phyloP scores from a whole-genome alignment of 2,329 filamentous ascomycete species.

The Nothopassalora personata region DNA sequence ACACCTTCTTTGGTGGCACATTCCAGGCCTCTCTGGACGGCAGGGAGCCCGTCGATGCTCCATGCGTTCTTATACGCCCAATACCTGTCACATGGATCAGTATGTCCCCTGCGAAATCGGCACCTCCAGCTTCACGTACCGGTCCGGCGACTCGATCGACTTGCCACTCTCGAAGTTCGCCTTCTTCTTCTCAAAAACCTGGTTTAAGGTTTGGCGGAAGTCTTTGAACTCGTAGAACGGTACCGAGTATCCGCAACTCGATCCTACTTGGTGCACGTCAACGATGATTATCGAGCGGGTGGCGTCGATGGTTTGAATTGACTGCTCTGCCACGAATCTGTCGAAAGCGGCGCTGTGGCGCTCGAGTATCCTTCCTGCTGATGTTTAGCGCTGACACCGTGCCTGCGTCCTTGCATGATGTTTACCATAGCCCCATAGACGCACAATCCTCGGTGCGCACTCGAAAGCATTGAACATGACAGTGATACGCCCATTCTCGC shows the following conservation, averaged over 20 bases:
- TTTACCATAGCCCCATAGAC: constrained; percentile 39
- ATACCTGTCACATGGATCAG: constrained; percentile 29
- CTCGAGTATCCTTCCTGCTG: constrained; percentile 32
- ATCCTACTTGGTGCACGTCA: constrained; percentile 41
- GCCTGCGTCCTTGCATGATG: constrained; percentile 30
- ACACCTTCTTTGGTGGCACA: constrained; percentile 35
- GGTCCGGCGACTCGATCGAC: constrained; percentile 38
- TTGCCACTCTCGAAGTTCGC: constrained; percentile 34
- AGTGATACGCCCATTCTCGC: constrained; percentile 42
- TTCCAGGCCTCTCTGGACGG: constrained; percentile 37
- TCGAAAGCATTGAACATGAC: constrained; percentile 41
- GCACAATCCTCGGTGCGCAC: constrained; percentile 39
- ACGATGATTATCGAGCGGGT: constrained; percentile 38
- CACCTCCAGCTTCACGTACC: constrained; percentile 17
- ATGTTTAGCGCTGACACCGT: constrained; percentile 16
- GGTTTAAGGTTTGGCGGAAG: constrained; percentile 37
- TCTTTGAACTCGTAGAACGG: constrained; percentile 42
- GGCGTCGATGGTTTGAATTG: constrained; percentile 35
- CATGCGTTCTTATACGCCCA: constrained; percentile 43
- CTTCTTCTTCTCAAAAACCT: constrained; percentile 39
- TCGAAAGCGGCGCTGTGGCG: constrained; percentile 33
- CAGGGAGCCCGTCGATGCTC: constrained; percentile 42
- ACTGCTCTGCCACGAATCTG: constrained; percentile 31
- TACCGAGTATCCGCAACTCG: constrained; percentile 40
- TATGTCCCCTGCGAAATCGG: neutral